Conservation (phyloP, 139 green algal genomes). For the Limnomonas spitsbergensis region DNA sequence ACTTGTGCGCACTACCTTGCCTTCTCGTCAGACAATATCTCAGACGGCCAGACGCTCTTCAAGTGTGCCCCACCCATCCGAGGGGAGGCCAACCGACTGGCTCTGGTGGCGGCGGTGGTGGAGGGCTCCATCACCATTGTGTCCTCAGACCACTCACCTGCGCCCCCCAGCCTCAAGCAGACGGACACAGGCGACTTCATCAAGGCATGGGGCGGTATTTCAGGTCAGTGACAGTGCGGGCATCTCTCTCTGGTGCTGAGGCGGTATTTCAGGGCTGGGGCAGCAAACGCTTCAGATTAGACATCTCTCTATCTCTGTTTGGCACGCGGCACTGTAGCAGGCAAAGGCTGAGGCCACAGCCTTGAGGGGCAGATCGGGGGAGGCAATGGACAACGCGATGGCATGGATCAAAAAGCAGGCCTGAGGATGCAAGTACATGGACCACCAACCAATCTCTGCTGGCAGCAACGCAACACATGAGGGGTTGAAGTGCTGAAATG, state of each 20-base stretch:
- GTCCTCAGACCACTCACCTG: constrained; percentile 88
- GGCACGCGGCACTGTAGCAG: no score
- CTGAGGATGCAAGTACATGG: no score
- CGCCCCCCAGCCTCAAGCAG: constrained; percentile 69
- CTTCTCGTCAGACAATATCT: constrained; percentile 76
- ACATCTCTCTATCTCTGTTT: no score
- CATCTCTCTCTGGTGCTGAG: background rate
- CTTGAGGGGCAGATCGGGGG: no score
- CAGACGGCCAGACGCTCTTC: constrained; percentile 66
- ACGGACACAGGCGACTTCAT: constrained; percentile 83
- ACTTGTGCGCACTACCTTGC: constrained; percentile 91
- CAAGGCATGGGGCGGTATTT: constrained; percentile 91
- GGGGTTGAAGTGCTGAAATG: no score
- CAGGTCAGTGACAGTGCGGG: constrained; percentile 30
- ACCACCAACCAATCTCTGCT: no score
- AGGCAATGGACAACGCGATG: no score
- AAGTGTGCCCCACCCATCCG: constrained; percentile 89
- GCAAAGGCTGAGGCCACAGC: no score
- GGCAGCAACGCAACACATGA: no score
- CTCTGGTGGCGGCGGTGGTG: constrained; percentile 54
- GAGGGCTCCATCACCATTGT: constrained; percentile 66
- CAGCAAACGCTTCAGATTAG: background rate
- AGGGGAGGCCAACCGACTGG: constrained; percentile 53
- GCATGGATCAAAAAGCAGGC: no score
- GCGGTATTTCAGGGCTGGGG: background rate